A percentile compares a stretch with the other conserved stretches of the same genome.
Conservation (phyloP, 345 rosid genomes). For the Pistacia integerrima region DNA sequence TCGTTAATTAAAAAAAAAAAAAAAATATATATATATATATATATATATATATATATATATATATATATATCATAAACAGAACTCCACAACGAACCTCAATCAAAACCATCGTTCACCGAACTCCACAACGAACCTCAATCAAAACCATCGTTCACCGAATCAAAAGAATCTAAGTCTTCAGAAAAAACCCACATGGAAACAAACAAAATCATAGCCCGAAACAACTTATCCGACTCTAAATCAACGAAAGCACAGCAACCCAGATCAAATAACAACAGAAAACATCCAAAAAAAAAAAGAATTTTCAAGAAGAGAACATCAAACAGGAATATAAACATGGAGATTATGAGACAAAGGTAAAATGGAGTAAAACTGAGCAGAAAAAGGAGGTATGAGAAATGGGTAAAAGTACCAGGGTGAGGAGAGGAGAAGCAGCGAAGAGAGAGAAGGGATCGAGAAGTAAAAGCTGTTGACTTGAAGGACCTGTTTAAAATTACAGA, state of each 20-base stretch:
- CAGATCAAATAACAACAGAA: not conserved
- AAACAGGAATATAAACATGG: not conserved
- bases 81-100: not conserved
- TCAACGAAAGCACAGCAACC: not conserved
- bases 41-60: too few species aligned
- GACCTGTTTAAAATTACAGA: not conserved
- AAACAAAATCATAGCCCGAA: not conserved
- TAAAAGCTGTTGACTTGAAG: not conserved
- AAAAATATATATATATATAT: too few species aligned
- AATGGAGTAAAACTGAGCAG: too few species aligned
- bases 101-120: not conserved
- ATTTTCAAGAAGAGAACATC: not conserved
- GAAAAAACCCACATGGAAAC: not conserved
- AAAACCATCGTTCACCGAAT: not conserved
- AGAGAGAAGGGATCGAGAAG: slow-evolving; percentile 2
- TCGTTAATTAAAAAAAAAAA: too few species aligned
- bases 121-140: not conserved
- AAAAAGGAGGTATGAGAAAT: not conserved
- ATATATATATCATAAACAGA: not conserved
- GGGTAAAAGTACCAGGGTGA: slow-evolving; percentile 26
- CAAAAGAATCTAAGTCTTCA: not conserved
- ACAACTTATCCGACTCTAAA: not conserved
- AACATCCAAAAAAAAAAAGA: not conserved
- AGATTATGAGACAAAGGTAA: not conserved
- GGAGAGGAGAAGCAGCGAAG: slow-evolving; percentile 23